Base-by-base conservation (phyloP, 176 grass and related monocot genomes). In the Bromus sterilis region DNA sequence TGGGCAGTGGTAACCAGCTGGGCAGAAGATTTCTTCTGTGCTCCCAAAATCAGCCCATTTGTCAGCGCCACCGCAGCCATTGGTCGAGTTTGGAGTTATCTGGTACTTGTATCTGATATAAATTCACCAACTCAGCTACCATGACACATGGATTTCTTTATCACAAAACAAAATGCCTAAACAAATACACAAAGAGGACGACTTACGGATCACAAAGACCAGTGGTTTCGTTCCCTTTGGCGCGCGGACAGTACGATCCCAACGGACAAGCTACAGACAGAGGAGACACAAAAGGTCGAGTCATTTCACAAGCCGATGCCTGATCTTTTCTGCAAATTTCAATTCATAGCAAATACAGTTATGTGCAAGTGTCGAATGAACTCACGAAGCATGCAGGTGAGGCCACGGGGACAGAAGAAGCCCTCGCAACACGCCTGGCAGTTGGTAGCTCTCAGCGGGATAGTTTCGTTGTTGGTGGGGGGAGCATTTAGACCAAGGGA, bases 371-470 rank as follows among this genome's bases (percentile, higher is more conserved):
- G 48, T 25, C 1, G 16, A 80, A 75, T 9, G 40, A 33, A 89
- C 88, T 91, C 59, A 98, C 95, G 95, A 0, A 95, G 82, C 95
- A 98, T 98, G 92, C 95, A 98, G 6, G 92, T 95, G 24, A 98
- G 77, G 11, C 95, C 90, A 0, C 86, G 88, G 42, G 95, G 92
- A 35, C 95, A 98, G 86, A 98, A 98, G 85, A 98, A 98, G 9
- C 95, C 95, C 40, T 91, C 79, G 4, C 95, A 98, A 26, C 95
- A 98, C 1, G 79, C 30, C 51, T 58, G 78, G 5, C 95, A 98
- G 12, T 84, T 49, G 0, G 4, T 4, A 77, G 37, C 89, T 83
- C 92, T 89, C 15, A 32, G 34, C 4, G 92, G 92, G 24, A 93
- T 89, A 6, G 0, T 13, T 3, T 43, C 36, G 4, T 14, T 30